Base-by-base conservation (phyloP, 208 protist genomes). In the Strigomonas culicis region DNA sequence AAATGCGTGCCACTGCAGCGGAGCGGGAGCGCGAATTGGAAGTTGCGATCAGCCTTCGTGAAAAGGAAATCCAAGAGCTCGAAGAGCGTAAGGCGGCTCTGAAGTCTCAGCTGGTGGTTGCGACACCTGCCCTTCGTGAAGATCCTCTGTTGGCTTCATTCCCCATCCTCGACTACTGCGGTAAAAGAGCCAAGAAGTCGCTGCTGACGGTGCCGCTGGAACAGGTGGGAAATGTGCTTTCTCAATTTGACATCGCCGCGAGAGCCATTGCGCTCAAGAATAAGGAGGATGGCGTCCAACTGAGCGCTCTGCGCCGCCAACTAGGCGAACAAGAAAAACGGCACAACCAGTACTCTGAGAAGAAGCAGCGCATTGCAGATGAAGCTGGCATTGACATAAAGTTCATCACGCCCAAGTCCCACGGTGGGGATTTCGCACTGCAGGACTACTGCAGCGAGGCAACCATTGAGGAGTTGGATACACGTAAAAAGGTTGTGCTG, bases 121-220 rank as follows among this genome's bases (percentile, higher is more conserved):
- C 60, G 15, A 74, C 73, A 4, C 63, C 70, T 1, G 61, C 61
- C 13, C 56, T 78, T 34, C 75, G 59, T 25, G 36, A 68, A 17
- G 81, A 82, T 27, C 58, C 76, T 31, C 69, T 93, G n/a, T 61
- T 87, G 7, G 70, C 79, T 1, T 70, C 74, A 7, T 94, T 88
- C 70, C 88, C 88, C 21, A 84, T 92, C 11, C 75, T 91, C 24
- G 80, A 88, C 39, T 88, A 90, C 77, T 91, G 84, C 58, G 84
- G 84, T n/a, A 70, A 65, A 43, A 65, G 64, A 24, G 68, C 84
- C 1, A 59, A 67, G 6, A 76, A 81, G 56, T 52, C 70, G 19
- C 65, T 90, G 39, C 51, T 59, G 24, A 51, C 53, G 2, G 61
- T 94, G 22, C 84, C 83, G 0, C 62, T 94, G 44, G 88, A 90